These are phyloP conservation scores for Penicillium fuscoglaucum DNA, from an alignment of 2,329 filamentous ascomycete genomes.

Conservation along the genomic window DNA sequence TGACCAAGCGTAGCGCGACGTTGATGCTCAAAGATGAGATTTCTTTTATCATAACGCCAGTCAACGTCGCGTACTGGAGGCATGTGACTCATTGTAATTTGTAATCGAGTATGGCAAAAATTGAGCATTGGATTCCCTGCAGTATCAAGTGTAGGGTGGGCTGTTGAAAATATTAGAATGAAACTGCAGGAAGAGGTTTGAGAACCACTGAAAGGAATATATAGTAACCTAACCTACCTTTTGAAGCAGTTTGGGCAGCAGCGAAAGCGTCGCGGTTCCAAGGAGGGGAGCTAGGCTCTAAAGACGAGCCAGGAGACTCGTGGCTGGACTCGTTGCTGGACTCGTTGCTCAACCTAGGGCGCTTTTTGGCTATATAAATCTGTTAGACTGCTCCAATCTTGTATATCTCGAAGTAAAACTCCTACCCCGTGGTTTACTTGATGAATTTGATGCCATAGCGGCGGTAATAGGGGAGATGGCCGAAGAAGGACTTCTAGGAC, in stretches of 20 bases:
- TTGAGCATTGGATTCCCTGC: background rate
- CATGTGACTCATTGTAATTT: accelerated
- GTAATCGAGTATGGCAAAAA: background rate
- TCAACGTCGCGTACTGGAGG: background rate
- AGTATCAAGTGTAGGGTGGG: background rate
- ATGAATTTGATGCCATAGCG: background rate
- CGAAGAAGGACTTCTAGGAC: background rate
- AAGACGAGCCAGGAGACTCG: background rate
- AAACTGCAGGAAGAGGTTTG: background rate
- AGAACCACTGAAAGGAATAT: too few relatives aligned
- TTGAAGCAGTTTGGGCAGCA: background rate
- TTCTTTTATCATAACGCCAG: accelerated
- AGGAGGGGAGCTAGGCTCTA: background rate
- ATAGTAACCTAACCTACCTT: background rate
- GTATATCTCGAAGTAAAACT: background rate
- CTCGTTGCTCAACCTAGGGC: background rate
- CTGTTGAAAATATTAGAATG: background rate
- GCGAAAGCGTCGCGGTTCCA: background rate
- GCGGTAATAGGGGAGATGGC: background rate
- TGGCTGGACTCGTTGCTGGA: background rate
- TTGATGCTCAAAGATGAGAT: accelerated
- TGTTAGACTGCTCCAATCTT: background rate
- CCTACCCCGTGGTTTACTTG: background rate
- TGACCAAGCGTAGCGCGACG: background rate
- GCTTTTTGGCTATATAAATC: background rate